Percentiles rank a stretch among this genome's conserved stretches.
Evolutionary conservation across 306 rosid genomes (phyloP).

Genomic region (Malus orientalis): DNA sequence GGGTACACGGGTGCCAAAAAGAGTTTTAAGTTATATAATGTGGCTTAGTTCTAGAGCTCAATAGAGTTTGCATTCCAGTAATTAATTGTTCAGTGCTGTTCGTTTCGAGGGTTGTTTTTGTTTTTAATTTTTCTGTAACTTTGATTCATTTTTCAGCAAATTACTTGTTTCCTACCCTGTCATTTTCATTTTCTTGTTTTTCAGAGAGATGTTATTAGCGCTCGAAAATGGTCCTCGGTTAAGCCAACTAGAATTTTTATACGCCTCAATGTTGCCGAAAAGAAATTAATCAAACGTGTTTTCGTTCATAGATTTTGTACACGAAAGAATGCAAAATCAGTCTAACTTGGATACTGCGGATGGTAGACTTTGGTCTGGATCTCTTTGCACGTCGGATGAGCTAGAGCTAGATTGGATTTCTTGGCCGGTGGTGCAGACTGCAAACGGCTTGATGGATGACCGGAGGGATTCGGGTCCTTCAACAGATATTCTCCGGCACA

Average conservation of each 20-base stretch:
- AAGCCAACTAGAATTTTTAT: background rate
- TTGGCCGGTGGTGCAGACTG: constrained; percentile 11
- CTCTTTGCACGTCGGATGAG: constrained; percentile 24
- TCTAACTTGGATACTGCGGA: constrained; percentile 41
- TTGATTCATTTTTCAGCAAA: constrained; percentile 11
- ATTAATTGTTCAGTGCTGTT: constrained; percentile 1
- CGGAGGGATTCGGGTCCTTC: constrained; percentile 76
- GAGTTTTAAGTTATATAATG: background rate
- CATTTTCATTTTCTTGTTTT: background rate
- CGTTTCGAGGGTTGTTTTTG: background rate
- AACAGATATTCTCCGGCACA: constrained; percentile 63
- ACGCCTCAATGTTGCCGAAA: background rate
- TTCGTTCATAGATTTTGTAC: constrained; percentile 9
- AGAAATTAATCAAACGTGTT: constrained; percentile 14
- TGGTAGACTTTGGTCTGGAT: constrained; percentile 23
- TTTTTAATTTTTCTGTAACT: constrained; percentile 12
- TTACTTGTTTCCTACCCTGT: background rate
- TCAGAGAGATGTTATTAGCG: too few relatives aligned
- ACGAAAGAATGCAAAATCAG: constrained; percentile 5
- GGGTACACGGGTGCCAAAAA: background rate
- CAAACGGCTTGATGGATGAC: constrained; percentile 56
- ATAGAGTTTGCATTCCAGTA: constrained; percentile 16
- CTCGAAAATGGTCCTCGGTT: too few relatives aligned
- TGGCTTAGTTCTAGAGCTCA: constrained; percentile 3
- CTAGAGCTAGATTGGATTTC: constrained; percentile 19